Percentiles rank a stretch among this genome's conserved stretches.
Conservation (phyloP, 202 grass and related monocot genomes). For the Cymbopogon flexuosus region DNA sequence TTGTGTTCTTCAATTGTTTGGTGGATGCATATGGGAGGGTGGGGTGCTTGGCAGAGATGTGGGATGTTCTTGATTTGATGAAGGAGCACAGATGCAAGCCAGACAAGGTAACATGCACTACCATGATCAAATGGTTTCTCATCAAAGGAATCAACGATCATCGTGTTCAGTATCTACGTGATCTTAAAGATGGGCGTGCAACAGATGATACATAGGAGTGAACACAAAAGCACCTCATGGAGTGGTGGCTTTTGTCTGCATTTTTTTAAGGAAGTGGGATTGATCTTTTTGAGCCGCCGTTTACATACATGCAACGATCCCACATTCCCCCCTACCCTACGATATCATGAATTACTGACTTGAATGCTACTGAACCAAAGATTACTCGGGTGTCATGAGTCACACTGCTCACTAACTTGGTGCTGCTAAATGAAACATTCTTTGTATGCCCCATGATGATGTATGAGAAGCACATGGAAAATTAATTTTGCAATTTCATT, state of each 20-base stretch:
- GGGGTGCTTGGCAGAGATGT: slow-evolving; percentile 84
- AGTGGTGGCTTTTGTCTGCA: not conserved
- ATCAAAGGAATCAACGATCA: slow-evolving; percentile 72
- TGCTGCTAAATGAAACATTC: not conserved
- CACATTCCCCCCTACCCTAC: not conserved
- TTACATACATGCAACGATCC: not conserved
- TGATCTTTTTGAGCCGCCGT: not conserved
- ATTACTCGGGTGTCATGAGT: not conserved
- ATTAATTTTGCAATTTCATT: not conserved
- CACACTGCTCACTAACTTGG: not conserved
- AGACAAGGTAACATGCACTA: slow-evolving; percentile 81
- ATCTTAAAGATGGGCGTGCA: slow-evolving; percentile 44
- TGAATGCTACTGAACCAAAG: not conserved
- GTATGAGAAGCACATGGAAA: not conserved
- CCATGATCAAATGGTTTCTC: slow-evolving; percentile 93
- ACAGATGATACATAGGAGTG: slow-evolving; percentile 25
- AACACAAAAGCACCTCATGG: slow-evolving; percentile 3
- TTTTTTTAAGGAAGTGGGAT: slow-evolving; percentile 10
- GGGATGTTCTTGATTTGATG: slow-evolving; percentile 82
- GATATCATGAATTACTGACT: not conserved
- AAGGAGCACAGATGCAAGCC: slow-evolving; percentile 46
- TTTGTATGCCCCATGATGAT: not conserved
- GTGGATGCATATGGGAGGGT: slow-evolving; percentile 88
- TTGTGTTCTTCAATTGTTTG: slow-evolving; percentile 93
- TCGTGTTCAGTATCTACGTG: slow-evolving; percentile 65